Percentiles rank a stretch among this genome's conserved stretches.
Conservation (phyloP, 352 stramenopile species). For the Phytophthora lateralis region DNA sequence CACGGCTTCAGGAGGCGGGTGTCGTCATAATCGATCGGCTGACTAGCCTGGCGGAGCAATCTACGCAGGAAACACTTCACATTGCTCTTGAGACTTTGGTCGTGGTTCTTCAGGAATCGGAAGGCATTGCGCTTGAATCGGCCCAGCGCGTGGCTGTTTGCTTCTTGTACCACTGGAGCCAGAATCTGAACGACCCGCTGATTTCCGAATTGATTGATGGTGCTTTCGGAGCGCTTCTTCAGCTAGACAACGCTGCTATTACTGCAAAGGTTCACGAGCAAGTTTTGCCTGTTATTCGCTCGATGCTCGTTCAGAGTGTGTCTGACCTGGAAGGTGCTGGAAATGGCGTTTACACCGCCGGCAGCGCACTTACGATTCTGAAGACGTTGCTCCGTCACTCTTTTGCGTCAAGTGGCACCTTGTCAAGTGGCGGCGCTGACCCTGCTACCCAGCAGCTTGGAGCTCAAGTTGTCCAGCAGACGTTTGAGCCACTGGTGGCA, state of each 20-base stretch:
- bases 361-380: conserved; percentile 68
- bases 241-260: conserved; percentile 65
- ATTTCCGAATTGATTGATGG: conserved; percentile 75
- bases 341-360: conserved; percentile 67
- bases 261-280: conserved; percentile 64
- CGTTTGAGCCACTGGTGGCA: conserved; percentile 75
- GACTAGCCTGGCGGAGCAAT: conserved; percentile 57
- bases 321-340: conserved; percentile 50
- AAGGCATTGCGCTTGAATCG: conserved; percentile 40
- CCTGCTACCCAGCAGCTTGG: conserved; percentile 52
- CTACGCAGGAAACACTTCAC: conserved; percentile 76
- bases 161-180: conserved; percentile 71
- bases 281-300: conserved; percentile 62
- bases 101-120: conserved; percentile 68
- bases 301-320: conserved; percentile 63
- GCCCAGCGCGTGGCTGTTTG: conserved; percentile 54
- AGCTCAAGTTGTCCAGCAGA: conserved; percentile 66
- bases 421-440: conserved; percentile 31
- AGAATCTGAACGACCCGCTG: conserved; percentile 79
- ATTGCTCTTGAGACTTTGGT: conserved; percentile 82
- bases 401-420: conserved; percentile 48
- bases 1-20: conserved; percentile 56
- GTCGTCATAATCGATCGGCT: conserved; percentile 62
- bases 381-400: conserved; percentile 80
- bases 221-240: conserved; percentile 66